Percentiles rank a stretch among this genome's conserved stretches.
These are phyloP conservation scores for Naganishia albida DNA, from an alignment of 1,284 basidiomycete species.

Conservation along the genomic window DNA sequence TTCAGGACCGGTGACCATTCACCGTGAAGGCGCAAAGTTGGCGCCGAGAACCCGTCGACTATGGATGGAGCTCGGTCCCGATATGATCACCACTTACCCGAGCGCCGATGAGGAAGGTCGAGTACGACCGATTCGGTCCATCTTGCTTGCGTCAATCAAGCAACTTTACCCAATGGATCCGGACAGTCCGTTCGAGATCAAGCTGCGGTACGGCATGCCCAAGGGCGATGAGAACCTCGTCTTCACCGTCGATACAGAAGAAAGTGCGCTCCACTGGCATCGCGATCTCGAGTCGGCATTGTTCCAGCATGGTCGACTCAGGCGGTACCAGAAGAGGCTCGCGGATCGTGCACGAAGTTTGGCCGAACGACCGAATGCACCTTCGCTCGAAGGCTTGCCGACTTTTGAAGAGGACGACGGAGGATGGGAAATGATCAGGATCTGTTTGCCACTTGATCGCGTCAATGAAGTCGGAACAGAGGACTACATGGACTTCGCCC, in stretches of 20 bases:
- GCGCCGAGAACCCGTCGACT: slow-evolving; percentile 58
- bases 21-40: slow-evolving; percentile 55
- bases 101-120: slow-evolving; percentile 62
- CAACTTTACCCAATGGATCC: slow-evolving; percentile 57
- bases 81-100: slow-evolving; percentile 65
- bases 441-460: slow-evolving; percentile 62
- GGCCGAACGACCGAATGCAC: slow-evolving; percentile 28
- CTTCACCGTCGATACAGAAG: slow-evolving; percentile 63
- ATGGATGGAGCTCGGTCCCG: slow-evolving; percentile 65
- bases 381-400: slow-evolving; percentile 18
- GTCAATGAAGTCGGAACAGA: slow-evolving; percentile 50
- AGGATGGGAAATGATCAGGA: slow-evolving; percentile 58
- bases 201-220: slow-evolving; percentile 52
- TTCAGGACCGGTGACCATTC: slow-evolving; percentile 61
- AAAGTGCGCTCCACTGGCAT: slow-evolving; percentile 65
- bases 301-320: slow-evolving; percentile 45
- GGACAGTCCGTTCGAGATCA: slow-evolving; percentile 56
- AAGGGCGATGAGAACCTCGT: slow-evolving; percentile 46
- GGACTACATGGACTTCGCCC: slow-evolving; percentile 53
- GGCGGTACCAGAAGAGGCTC: slow-evolving; percentile 29
- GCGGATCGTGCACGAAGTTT: slow-evolving; percentile 17
- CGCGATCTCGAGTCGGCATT: slow-evolving; percentile 58
- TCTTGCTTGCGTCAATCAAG: slow-evolving; percentile 58
- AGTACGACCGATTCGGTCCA: slow-evolving; percentile 60
- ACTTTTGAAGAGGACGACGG: slow-evolving; percentile 43